Conservation (phyloP, 106 monocot genomes). For the Platanthera zijinensis region DNA sequence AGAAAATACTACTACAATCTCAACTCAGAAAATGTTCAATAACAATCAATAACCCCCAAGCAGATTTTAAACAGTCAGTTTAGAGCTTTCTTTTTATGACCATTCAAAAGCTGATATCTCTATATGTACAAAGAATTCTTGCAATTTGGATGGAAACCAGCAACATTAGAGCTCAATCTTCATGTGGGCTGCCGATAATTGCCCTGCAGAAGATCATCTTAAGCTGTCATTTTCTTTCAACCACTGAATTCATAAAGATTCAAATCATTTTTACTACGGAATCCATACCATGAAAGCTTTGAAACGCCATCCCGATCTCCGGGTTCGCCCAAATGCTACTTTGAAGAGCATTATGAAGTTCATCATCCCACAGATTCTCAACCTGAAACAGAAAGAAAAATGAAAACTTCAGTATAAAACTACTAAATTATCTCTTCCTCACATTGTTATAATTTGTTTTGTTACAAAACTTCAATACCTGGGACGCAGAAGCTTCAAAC, state of each 20-base stretch:
- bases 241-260: not conserved
- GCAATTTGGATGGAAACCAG: not conserved
- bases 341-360: constrained; percentile 52
- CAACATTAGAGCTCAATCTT: constrained; percentile 33
- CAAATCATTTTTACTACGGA: not conserved
- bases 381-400: constrained; percentile 23
- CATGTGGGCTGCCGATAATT: constrained; percentile 23
- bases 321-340: constrained; percentile 40
- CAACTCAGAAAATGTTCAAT: not conserved
- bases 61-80: constrained; percentile 1
- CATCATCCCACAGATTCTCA: constrained; percentile 53
- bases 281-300: constrained; percentile 25
- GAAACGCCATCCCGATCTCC: constrained; percentile 27
- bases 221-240: not conserved
- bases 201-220: constrained; percentile 24
- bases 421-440: not conserved
- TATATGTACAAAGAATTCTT: no score
- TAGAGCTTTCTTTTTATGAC: not conserved
- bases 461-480: constrained; percentile 25
- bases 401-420: not conserved
- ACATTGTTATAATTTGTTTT: not conserved
- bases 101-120: constrained; percentile 2
- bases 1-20: not conserved
- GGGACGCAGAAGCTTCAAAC: constrained; percentile 36
- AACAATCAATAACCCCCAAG: not conserved